Evolutionary conservation across 176 grass and related monocot species (phyloP).

Genomic region (Pharus latifolius): DNA sequence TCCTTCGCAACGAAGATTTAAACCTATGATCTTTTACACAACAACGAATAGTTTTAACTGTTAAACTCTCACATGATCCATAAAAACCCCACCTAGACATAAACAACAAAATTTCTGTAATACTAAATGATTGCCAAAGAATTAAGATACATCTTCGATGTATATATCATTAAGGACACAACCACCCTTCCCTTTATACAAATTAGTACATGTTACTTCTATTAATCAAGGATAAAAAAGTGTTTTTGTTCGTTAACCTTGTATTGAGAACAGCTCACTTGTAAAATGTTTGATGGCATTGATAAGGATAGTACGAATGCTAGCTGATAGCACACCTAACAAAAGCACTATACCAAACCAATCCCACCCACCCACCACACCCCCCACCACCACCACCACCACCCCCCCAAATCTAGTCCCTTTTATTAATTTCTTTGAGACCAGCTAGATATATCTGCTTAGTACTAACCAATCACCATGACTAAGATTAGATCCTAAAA

Average conservation of each 20-base stretch:
- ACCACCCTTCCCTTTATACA: background rate
- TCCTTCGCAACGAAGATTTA: too few species aligned
- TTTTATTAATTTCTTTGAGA: background rate
- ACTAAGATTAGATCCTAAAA: background rate
- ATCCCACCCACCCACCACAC: too few species aligned
- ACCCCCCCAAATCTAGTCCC: background rate
- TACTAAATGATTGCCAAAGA: background rate
- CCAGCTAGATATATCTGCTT: background rate
- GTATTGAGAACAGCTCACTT: background rate
- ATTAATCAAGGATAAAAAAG: background rate
- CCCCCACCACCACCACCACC: too few species aligned
- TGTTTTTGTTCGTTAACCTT: background rate
- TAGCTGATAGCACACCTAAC: background rate
- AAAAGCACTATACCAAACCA: slow-evolving; percentile 10
- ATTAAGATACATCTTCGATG: background rate
- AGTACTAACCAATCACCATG: background rate
- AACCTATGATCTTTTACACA: too few species aligned
- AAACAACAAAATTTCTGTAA: background rate
- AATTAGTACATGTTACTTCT: background rate
- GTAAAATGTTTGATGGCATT: background rate
- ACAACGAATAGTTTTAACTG: too few species aligned
- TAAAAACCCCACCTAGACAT: too few species aligned
- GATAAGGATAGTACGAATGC: slow-evolving; percentile 9
- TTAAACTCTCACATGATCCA: too few species aligned
- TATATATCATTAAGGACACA: background rate